phyloP scores from a whole-genome alignment of 768 basidiomycete genomes.

The Peribolospora baueri region DNA sequence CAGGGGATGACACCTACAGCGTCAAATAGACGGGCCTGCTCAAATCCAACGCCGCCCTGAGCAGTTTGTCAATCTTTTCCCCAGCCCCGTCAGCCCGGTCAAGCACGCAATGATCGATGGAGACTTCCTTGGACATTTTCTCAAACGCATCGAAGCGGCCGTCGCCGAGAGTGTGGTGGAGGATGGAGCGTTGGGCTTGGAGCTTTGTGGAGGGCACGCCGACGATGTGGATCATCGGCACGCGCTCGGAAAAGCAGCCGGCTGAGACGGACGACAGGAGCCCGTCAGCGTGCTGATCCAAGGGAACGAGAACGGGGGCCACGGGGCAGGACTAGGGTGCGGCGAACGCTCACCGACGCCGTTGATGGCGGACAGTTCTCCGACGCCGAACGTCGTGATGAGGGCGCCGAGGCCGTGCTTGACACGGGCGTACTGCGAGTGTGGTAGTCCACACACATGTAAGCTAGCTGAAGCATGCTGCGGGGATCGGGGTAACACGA shows the following conservation, averaged over 20 bases:
- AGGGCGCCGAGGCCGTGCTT: slow-evolving; percentile 48
- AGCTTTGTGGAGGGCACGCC: slow-evolving; percentile 54
- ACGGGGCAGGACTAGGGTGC: background rate
- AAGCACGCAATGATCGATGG: slow-evolving; percentile 40
- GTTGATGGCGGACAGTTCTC: slow-evolving; percentile 67
- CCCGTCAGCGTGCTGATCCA: no score
- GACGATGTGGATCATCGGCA: slow-evolving; percentile 70
- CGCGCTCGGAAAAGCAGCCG: slow-evolving; percentile 49
- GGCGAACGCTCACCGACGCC: slow-evolving; percentile 35
- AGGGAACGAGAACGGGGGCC: background rate
- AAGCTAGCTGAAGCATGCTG: background rate
- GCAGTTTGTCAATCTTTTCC: slow-evolving; percentile 49
- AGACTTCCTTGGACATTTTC: slow-evolving; percentile 49
- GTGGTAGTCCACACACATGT: background rate
- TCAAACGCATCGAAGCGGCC: slow-evolving; percentile 59
- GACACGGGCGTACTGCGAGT: slow-evolving; percentile 54
- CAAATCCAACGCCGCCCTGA: slow-evolving; percentile 27
- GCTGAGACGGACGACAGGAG: slow-evolving; percentile 1
- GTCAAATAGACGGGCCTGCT: no score
- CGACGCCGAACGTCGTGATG: slow-evolving; percentile 74
- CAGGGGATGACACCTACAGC: no score
- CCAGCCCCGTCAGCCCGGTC: slow-evolving; percentile 32
- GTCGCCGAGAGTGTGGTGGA: slow-evolving; percentile 76
- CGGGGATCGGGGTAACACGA: background rate
- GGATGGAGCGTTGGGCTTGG: slow-evolving; percentile 38